A percentile compares a stretch with the other conserved stretches of the same genome.
phyloP scores from a whole-genome alignment of 495 filamentous ascomycete species.

The Rostrohypoxylon terebratum region DNA sequence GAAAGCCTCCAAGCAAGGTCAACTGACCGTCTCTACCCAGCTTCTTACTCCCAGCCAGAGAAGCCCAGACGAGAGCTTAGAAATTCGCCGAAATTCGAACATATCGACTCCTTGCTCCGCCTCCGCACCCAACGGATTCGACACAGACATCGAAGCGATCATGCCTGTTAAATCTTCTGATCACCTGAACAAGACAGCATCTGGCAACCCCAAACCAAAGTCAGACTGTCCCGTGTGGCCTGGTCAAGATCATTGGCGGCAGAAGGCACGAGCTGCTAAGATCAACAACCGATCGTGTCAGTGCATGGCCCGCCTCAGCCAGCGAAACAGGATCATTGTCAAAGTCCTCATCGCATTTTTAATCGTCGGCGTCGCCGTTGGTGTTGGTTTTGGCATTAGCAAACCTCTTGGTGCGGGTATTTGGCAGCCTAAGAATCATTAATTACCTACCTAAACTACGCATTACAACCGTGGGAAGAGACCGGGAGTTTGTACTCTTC shows the following conservation, averaged over 20 bases:
- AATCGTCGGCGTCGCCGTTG: conserved; percentile 60
- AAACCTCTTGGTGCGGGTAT: conserved; percentile 61
- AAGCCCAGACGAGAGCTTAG: conserved; percentile 30
- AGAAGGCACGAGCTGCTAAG: conserved; percentile 61
- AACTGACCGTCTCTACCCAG: conserved; percentile 51
- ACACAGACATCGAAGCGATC: conserved; percentile 62
- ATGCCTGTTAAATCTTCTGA: conserved; percentile 49
- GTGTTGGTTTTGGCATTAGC: conserved; percentile 62
- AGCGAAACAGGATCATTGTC: conserved; percentile 60
- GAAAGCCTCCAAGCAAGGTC: conserved; percentile 47
- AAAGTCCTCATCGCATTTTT: conserved; percentile 58
- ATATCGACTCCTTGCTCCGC: conserved; percentile 55
- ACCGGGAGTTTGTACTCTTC: neutral
- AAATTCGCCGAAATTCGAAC: conserved; percentile 45
- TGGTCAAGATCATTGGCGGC: conserved; percentile 62
- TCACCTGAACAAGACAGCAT: conserved; percentile 48
- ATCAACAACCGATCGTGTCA: conserved; percentile 58
- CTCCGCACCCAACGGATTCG: conserved; percentile 57
- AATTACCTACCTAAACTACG: neutral
- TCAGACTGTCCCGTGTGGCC: conserved; percentile 63
- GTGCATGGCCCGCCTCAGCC: conserved; percentile 58
- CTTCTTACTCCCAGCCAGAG: conserved; percentile 39
- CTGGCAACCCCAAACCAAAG: conserved; percentile 47
- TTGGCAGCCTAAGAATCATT: conserved; percentile 51
- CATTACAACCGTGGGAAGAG: neutral